Evolutionary conservation across 495 filamentous ascomycete species (phyloP).

Genomic region (Penicillium samsonianum): DNA sequence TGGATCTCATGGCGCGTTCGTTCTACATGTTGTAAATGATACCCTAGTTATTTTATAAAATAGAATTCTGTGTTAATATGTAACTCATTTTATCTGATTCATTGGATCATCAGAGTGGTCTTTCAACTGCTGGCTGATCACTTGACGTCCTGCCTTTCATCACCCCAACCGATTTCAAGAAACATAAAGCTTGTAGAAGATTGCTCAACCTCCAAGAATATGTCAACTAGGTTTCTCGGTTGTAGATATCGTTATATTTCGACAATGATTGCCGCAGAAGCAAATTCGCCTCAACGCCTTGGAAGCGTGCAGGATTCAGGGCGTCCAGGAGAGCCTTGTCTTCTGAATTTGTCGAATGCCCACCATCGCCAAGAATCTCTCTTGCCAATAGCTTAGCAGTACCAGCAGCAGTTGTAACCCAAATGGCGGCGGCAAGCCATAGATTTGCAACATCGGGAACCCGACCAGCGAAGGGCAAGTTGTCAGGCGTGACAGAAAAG

Average conservation of each 20-base stretch:
- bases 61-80: not conserved
- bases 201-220: not conserved
- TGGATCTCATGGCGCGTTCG: not conserved
- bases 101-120: too few species aligned
- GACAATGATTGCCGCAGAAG: conserved; percentile 28
- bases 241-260: conserved; percentile 40
- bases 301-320: conserved; percentile 32
- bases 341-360: not conserved
- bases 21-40: not conserved
- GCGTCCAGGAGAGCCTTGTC: conserved; percentile 25
- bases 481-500: conserved; percentile 42
- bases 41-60: not conserved
- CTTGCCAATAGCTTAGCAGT: conserved; percentile 32
- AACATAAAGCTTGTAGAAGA: too few species aligned
- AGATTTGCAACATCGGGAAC: conserved; percentile 26
- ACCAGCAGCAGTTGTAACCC: conserved; percentile 41
- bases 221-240: conserved; percentile 10
- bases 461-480: conserved; percentile 35
- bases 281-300: conserved; percentile 22
- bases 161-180: too few species aligned
- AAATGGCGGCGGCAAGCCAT: conserved; percentile 38
- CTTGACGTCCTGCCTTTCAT: too few species aligned
- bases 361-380: conserved; percentile 20
- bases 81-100: not conserved
- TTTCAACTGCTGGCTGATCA: too few species aligned